Evolutionary conservation across 1,139 yeast species (phyloP).

Genomic region (Lodderomyces jiufengensis): DNA sequence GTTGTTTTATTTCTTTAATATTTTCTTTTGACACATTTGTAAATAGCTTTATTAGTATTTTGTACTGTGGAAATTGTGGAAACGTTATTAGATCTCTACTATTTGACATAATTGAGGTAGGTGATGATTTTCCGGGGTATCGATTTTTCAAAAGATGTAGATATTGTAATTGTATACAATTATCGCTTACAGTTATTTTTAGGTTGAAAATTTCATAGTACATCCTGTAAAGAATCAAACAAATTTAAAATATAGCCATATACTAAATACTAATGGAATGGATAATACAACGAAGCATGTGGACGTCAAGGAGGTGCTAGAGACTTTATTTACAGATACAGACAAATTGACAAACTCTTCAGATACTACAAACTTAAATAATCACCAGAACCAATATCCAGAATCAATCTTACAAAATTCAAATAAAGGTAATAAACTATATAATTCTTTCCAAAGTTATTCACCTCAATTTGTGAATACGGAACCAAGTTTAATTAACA

Average conservation of each 20-base stretch:
- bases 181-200: too few relatives aligned
- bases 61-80: conserved; percentile 33
- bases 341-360: background rate
- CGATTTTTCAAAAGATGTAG: too few relatives aligned
- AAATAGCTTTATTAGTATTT: conserved; percentile 25
- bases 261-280: background rate
- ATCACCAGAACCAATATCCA: conserved; percentile 22
- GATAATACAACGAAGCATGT: background rate
- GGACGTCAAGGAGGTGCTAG: conserved; percentile 5
- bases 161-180: too few relatives aligned
- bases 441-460: conserved; percentile 33
- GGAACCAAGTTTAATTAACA: conserved; percentile 9
- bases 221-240: too few relatives aligned
- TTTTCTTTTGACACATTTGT: conserved; percentile 17
- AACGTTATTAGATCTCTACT: conserved; percentile 16
- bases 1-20: conserved; percentile 25
- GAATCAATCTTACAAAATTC: conserved; percentile 35
- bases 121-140: too few relatives aligned
- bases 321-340: conserved; percentile 7
- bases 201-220: too few relatives aligned
- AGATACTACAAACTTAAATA: background rate
- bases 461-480: conserved; percentile 31
- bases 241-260: background rate
- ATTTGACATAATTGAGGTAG: too few relatives aligned
- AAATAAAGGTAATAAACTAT: conserved; percentile 29